Evolutionary conservation across 495 filamentous ascomycete genomes (phyloP), one percentile per base, ranked within the genome.

Genomic region (Oleoguttula mirabilis): DNA sequence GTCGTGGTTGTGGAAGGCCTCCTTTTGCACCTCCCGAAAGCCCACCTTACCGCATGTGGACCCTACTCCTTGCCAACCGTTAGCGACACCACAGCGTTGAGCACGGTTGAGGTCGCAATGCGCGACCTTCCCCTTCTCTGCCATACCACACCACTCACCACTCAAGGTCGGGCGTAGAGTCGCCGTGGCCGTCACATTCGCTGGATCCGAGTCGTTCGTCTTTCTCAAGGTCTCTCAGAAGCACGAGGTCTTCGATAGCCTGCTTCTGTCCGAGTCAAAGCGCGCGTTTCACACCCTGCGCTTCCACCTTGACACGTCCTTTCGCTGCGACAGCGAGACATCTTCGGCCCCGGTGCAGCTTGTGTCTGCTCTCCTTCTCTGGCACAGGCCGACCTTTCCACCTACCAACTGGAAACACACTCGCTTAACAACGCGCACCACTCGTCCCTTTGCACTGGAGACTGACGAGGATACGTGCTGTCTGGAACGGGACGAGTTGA

Each of bases 261-360:
- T 24, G 5, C 20, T 14, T 14, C 27, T 30, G 27, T 14, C 39
- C 14, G 39, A 41, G 24, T 32, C 39, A 21, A 30, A 41, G n/a
- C n/a, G 17, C 39, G 39, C 27, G 24, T 41, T 41, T 40, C 37
- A 40, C 37, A n/a, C 25, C 14, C 5, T 31, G 21, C 14, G 17
- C 27, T 32, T 15, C 24, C 21, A 12, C 8, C 39, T n/a, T 15
- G 23, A 32, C 22, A 30, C 17, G 39, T 32, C 27, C 25, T 21
- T n/a, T 4, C 17, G 4, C 15, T 17, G 14, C 14, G 23, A 31
- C 14, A 7, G 15, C 39, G 39, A 41, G 39, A 41, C 24, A 31
- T 2, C 15, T 12, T 30, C 12, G 27, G 8, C 14, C 27, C 8
- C 27, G 8, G 27, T 8, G 8, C 27, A 32, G n/a, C 39, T 41